Evolutionary conservation across 2,329 filamentous ascomycete genomes (phyloP).

Genomic region (Iodosphaeria phyllophila): DNA sequence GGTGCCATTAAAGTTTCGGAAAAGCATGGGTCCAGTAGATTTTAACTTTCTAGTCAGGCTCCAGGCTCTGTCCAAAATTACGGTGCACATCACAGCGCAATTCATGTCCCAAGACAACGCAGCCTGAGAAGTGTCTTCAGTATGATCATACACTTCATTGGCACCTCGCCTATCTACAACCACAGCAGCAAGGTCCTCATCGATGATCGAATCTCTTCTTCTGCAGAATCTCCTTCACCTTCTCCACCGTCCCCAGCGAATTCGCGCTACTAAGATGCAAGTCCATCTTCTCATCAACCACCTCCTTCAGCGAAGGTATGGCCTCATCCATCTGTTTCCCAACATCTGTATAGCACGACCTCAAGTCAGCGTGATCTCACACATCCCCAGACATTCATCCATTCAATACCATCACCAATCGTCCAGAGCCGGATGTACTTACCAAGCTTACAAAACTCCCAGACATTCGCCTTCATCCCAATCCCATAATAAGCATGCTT

Average conservation of each 20-base stretch:
- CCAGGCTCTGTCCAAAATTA: too few relatives aligned
- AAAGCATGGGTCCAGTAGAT: too few relatives aligned
- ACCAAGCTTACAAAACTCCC: slow-evolving; percentile 66
- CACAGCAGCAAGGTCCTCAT: not conserved
- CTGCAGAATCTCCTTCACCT: slow-evolving; percentile 37
- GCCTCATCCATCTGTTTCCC: slow-evolving; percentile 27
- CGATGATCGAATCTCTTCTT: slow-evolving; percentile 24
- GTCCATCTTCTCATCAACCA: slow-evolving; percentile 30
- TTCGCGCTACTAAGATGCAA: slow-evolving; percentile 34
- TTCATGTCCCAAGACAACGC: too few relatives aligned
- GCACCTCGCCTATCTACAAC: too few relatives aligned
- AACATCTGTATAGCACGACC: slow-evolving; percentile 20
- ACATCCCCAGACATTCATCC: not conserved
- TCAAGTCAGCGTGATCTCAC: not conserved
- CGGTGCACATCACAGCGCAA: too few relatives aligned
- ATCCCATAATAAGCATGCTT: slow-evolving; percentile 93
- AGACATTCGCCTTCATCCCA: slow-evolving; percentile 97
- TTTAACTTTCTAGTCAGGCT: too few relatives aligned
- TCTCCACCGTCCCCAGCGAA: slow-evolving; percentile 28
- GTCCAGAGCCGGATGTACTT: slow-evolving; percentile 13
- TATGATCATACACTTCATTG: too few relatives aligned
- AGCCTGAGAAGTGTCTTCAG: too few relatives aligned
- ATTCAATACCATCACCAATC: not conserved
- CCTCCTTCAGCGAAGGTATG: slow-evolving; percentile 16
- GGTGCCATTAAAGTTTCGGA: too few relatives aligned